These are phyloP conservation scores for Globisporangium lucens DNA, from an alignment of 352 stramenopile species.

Conservation along the genomic window DNA sequence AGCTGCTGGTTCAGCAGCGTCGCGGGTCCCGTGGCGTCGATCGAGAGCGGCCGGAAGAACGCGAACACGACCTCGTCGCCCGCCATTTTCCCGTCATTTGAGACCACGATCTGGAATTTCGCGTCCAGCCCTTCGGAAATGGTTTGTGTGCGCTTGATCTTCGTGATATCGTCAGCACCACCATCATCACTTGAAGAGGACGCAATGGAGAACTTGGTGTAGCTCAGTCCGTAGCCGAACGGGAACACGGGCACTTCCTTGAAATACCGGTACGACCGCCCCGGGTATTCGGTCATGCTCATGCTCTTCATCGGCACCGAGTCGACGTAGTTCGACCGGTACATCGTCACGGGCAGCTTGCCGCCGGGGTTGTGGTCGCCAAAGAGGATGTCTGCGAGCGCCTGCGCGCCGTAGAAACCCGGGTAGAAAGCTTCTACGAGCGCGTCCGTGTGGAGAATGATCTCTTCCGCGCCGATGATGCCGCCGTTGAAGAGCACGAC, in stretches of 20 bases:
- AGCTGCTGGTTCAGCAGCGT: conserved; percentile 75
- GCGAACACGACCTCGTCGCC: conserved; percentile 79
- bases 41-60: conserved; percentile 66
- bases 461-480: conserved; percentile 71
- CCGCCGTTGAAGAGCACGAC: conserved; percentile 89
- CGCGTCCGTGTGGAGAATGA: conserved; percentile 57
- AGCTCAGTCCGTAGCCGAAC: conserved; percentile 90
- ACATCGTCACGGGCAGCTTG: conserved; percentile 88
- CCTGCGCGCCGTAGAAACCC: conserved; percentile 76
- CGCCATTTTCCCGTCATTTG: conserved; percentile 48
- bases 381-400: conserved; percentile 82
- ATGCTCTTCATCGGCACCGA: conserved; percentile 84
- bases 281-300: conserved; percentile 87
- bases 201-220: conserved; percentile 75
- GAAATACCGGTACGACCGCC: conserved; percentile 91
- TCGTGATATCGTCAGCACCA: neutral
- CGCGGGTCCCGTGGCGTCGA: conserved; percentile 50
- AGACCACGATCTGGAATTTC: conserved; percentile 48
- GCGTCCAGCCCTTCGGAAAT: conserved; percentile 35
- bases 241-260: conserved; percentile 85
- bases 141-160: conserved; percentile 19
- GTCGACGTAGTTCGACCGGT: conserved; percentile 73
- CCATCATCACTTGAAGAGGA: conserved; percentile 9
- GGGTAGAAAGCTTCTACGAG: conserved; percentile 84
- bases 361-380: conserved; percentile 75